Conservation (phyloP, 1,139 yeast genomes). For the Suhomyces atakaporum region DNA sequence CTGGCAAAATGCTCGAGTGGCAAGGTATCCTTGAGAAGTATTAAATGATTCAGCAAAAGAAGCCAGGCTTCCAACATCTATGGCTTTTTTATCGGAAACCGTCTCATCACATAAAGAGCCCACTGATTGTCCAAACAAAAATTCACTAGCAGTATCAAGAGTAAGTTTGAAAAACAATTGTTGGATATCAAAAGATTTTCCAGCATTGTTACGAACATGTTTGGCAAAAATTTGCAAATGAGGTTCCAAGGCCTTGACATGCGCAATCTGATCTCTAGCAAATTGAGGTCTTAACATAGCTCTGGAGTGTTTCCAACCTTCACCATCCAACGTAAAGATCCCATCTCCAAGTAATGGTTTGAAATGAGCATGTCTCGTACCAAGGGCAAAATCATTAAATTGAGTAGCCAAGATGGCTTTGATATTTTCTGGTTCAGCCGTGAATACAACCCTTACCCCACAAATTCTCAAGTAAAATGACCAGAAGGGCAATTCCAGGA, state of each 20-base stretch:
- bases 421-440: slow-evolving; percentile 27
- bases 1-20: slow-evolving; percentile 41
- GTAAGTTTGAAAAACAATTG: slow-evolving; percentile 52
- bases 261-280: slow-evolving; percentile 31
- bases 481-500: slow-evolving; percentile 1
- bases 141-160: slow-evolving; percentile 60
- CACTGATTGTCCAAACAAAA: slow-evolving; percentile 58
- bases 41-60: slow-evolving; percentile 49
- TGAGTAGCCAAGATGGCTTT: slow-evolving; percentile 30
- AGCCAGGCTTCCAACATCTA: slow-evolving; percentile 6
- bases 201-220: slow-evolving; percentile 18
- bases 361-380: slow-evolving; percentile 26
- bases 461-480: slow-evolving; percentile 14
- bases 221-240: slow-evolving; percentile 23
- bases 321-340: slow-evolving; percentile 29
- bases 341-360: slow-evolving; percentile 28
- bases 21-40: slow-evolving; percentile 36
- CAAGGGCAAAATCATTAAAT: slow-evolving; percentile 28
- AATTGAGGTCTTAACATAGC: slow-evolving; percentile 32
- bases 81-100: slow-evolving; percentile 28
- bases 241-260: slow-evolving; percentile 28
- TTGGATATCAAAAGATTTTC: slow-evolving; percentile 45
- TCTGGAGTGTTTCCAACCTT: slow-evolving; percentile 30
- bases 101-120: slow-evolving; percentile 37
- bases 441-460: slow-evolving; percentile 19